Evolutionary conservation across 805 yeast genomes (phyloP), one percentile per base, ranked within the genome.

Genomic region (Lachancea nothofagi): DNA sequence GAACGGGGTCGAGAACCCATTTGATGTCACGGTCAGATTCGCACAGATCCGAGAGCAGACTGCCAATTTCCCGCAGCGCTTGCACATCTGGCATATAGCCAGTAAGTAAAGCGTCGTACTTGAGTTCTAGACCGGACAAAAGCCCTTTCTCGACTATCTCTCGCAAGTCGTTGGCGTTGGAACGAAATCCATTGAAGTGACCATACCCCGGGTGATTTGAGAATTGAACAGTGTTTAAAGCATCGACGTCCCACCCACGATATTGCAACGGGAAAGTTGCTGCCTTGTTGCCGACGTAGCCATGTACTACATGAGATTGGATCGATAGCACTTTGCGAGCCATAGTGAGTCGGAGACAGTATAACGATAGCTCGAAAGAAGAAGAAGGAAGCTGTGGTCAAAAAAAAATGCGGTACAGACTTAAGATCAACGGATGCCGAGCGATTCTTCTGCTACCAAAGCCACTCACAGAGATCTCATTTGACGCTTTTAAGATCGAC

Each of bases 121-220:
- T 51, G 34, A 74, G 57, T 1, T 69, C 68, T 15, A 67, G 47
- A 4, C 76, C 70, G 3, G 65, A 64, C 9, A 62, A 52, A 12
- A 90, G 58, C 0, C 95, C 95, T 3, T 64, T 48, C 38, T 72
- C 71, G 5, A 61, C 28, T 2, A 86, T 59, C 1, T 69, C 73
- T 7, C 47, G 36, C 13, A 89, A 55, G 29, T 72, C 71, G 0
- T 59, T 59, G 0, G 77, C 65, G 2, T 67, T 48, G 3, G 75
- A 66, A 38, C 70, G 70, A 13, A 69, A 59, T 2, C 96, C 96
- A 25, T 67, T 67, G 53, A 82, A 77, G 9, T 59, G 46, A 0
- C 83, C 85, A 60, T 87, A 87, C 1, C 96, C 97, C 2, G 97
- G 90, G 63, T 90, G 97, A 52, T 90, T 88, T 1, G 96, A 85